A percentile compares a stretch with the other conserved stretches of the same genome.
phyloP scores from a whole-genome alignment of 331 rosid species.

The Acacia pycnantha region DNA sequence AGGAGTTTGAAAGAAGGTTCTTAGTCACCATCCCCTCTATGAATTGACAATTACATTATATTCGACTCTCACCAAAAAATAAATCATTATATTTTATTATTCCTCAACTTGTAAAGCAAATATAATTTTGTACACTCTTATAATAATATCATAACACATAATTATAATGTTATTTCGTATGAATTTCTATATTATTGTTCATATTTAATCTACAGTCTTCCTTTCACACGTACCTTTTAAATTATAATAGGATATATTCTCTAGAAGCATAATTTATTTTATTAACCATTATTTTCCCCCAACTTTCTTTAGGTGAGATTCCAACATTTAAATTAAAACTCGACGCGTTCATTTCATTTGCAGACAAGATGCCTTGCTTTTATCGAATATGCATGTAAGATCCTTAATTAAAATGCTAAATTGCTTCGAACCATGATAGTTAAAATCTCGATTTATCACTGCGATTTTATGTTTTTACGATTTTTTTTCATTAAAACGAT shows the following conservation, averaged over 20 bases:
- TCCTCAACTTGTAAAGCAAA: neutral
- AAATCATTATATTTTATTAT: neutral
- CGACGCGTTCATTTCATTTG: neutral
- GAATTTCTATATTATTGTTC: neutral
- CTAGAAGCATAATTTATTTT: neutral
- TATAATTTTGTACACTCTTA: neutral
- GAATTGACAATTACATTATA: neutral
- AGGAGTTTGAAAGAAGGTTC: neutral
- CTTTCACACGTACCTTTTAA: neutral
- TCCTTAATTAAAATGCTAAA: neutral
- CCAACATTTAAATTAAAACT: neutral
- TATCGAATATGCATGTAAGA: neutral
- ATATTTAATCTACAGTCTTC: neutral
- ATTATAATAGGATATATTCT: too few species aligned
- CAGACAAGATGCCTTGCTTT: neutral
- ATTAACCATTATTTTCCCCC: neutral
- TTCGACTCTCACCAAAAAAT: neutral
- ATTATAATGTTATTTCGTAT: neutral
- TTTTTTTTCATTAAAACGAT: too few species aligned
- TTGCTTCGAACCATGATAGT: too few species aligned
- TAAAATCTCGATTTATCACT: too few species aligned
- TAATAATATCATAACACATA: too few species aligned
- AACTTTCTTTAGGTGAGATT: neutral
- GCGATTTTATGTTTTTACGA: too few species aligned
- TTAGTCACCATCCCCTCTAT: neutral